Conservation (phyloP, 169 alveolate genomes). For the Cyclospora cayetanensis region DNA sequence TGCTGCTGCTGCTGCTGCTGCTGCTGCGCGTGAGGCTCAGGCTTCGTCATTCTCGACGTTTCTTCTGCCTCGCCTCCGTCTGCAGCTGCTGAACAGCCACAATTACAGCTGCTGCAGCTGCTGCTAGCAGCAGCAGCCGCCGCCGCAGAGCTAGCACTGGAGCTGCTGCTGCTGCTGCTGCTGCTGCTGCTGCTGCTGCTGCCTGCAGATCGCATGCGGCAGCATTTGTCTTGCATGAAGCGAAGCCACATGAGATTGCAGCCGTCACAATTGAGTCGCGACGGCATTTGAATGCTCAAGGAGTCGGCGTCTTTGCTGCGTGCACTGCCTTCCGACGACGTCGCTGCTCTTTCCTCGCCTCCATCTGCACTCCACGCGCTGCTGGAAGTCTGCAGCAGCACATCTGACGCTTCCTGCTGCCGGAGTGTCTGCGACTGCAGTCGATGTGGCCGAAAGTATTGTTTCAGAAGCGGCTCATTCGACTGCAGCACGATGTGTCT, state of each 20-base stretch:
- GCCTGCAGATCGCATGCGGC: background rate
- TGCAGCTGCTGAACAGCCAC: background rate
- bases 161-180: background rate
- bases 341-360: background rate
- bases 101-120: background rate
- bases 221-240: background rate
- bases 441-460: background rate
- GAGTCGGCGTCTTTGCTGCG: background rate
- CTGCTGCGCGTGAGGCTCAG: no score
- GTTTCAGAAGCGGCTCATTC: background rate
- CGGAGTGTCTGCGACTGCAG: background rate
- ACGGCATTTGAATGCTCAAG: background rate
- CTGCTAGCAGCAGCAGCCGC: background rate
- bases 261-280: background rate
- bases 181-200: background rate
- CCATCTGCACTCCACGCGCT: background rate
- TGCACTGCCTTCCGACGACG: background rate
- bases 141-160: background rate
- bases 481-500: background rate
- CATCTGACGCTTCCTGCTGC: background rate
- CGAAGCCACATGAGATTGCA: background rate
- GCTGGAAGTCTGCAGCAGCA: background rate
- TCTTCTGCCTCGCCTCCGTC: background rate
- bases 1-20: background rate
- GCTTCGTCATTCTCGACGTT: background rate